Conservation (phyloP, 768 basidiomycete species). For the Tephrocybe sp. region DNA sequence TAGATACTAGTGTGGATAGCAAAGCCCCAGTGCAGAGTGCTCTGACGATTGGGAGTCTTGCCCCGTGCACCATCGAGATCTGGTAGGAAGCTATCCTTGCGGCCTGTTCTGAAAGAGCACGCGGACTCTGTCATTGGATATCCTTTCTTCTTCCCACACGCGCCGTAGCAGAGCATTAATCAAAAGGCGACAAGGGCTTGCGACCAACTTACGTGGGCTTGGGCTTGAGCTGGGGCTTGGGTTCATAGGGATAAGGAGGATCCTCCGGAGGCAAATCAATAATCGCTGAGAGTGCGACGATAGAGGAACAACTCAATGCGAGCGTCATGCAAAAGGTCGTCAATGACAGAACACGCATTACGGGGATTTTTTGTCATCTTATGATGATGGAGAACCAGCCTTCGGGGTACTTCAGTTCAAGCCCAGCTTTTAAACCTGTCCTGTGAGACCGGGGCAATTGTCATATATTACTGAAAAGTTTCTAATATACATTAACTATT, state of each 20-base stretch:
- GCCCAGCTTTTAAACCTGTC: not conserved
- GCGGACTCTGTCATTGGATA: not conserved
- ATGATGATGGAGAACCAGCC: conserved; percentile 1
- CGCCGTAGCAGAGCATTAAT: not conserved
- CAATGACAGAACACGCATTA: not conserved
- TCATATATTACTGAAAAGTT: too few relatives aligned
- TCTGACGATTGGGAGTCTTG: not conserved
- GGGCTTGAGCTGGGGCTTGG: too few relatives aligned
- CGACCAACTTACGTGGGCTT: too few relatives aligned
- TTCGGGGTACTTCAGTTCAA: not conserved
- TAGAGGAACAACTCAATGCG: not conserved
- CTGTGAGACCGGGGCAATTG: too few relatives aligned
- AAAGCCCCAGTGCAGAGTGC: not conserved
- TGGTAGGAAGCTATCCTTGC: not conserved
- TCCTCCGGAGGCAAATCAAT: not conserved
- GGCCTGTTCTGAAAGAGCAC: not conserved
- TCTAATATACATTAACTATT: too few relatives aligned
- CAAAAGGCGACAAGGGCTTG: not conserved
- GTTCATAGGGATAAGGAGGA: too few relatives aligned
- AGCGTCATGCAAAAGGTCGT: not conserved
- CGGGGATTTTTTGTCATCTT: not conserved
- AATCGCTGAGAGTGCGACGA: not conserved
- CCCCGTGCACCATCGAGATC: not conserved
- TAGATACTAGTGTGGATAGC: too few relatives aligned
- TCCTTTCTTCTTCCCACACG: not conserved